These are phyloP conservation scores for Huiozyma naganishii DNA, from an alignment of 805 yeast species.

Conservation along the genomic window DNA sequence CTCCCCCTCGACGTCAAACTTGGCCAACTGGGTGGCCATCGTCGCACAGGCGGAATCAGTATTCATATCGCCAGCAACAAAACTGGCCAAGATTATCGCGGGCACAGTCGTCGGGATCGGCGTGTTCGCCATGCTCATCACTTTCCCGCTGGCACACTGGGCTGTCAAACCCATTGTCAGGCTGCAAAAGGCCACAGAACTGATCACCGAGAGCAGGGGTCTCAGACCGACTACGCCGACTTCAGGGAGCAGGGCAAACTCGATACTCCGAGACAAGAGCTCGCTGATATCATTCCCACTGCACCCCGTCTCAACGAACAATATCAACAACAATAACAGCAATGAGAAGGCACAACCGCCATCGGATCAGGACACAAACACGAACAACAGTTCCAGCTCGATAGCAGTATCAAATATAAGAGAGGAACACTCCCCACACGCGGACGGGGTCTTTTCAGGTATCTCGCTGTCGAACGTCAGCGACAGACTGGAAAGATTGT, in stretches of 20 bases:
- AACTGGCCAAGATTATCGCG: slow-evolving; percentile 54
- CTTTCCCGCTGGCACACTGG: slow-evolving; percentile 75
- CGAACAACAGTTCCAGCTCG: not conserved
- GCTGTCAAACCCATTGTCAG: slow-evolving; percentile 76
- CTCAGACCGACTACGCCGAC: slow-evolving; percentile 21
- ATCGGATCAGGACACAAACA: not conserved
- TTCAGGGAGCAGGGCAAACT: slow-evolving; percentile 15
- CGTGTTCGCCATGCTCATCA: slow-evolving; percentile 58
- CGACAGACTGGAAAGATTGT: slow-evolving; percentile 5
- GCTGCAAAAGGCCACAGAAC: slow-evolving; percentile 72
- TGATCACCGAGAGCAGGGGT: slow-evolving; percentile 34
- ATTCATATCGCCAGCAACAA: slow-evolving; percentile 53
- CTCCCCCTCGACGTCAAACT: slow-evolving; percentile 33
- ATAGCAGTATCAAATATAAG: not conserved
- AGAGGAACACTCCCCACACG: slow-evolving; percentile 3
- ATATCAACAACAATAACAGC: not conserved
- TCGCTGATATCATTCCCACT: slow-evolving; percentile 2
- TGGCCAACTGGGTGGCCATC: slow-evolving; percentile 59
- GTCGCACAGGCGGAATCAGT: slow-evolving; percentile 51
- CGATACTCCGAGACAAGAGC: slow-evolving; percentile 7
- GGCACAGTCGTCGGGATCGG: slow-evolving; percentile 77
- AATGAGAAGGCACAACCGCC: not conserved
- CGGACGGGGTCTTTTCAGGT: not conserved
- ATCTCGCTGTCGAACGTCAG: not conserved
- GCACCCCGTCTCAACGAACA: slow-evolving; percentile 1